Evolutionary conservation across 805 yeast genomes (phyloP).

Genomic region (Wickerhamiella lipophila): DNA sequence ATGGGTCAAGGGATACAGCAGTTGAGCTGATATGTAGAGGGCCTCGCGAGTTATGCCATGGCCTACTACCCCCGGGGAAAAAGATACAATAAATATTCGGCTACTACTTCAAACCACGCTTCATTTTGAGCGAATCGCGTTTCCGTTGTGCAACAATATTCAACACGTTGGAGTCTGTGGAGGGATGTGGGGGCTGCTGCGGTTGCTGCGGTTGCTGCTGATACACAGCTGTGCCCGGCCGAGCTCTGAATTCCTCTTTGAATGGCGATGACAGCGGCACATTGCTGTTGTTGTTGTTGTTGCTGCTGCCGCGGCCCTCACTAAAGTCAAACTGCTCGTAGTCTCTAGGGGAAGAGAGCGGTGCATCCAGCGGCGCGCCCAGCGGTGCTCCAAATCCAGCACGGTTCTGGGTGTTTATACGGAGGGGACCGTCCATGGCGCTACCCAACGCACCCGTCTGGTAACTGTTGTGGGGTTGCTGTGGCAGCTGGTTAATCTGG

Average conservation of each 20-base stretch:
- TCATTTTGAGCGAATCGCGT: conserved; percentile 40
- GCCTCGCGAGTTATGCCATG: too few species aligned
- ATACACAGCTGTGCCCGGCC: conserved; percentile 1
- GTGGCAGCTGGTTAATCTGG: conserved; percentile 5
- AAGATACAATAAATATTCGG: conserved; percentile 2
- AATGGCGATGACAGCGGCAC: conserved; percentile 25
- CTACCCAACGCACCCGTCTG: conserved; percentile 5
- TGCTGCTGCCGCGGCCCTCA: neutral
- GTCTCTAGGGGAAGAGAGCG: neutral
- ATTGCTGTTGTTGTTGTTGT: neutral
- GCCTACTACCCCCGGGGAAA: neutral
- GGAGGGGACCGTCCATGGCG: conserved; percentile 1
- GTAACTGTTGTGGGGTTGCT: conserved; percentile 13
- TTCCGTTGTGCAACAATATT: conserved; percentile 41
- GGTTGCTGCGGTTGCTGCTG: conserved; percentile 10
- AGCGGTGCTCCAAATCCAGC: neutral
- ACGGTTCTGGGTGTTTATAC: neutral
- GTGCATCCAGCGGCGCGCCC: neutral
- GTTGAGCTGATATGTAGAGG: too few species aligned
- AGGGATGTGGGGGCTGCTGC: conserved; percentile 6
- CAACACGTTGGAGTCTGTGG: conserved; percentile 20
- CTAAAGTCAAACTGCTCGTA: conserved; percentile 11
- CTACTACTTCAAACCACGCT: conserved; percentile 28
- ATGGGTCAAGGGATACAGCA: too few species aligned
- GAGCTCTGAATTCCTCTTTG: conserved; percentile 17